Conservation (phyloP, 73 alveolate genomes). For the Paramecium primaurelia region DNA sequence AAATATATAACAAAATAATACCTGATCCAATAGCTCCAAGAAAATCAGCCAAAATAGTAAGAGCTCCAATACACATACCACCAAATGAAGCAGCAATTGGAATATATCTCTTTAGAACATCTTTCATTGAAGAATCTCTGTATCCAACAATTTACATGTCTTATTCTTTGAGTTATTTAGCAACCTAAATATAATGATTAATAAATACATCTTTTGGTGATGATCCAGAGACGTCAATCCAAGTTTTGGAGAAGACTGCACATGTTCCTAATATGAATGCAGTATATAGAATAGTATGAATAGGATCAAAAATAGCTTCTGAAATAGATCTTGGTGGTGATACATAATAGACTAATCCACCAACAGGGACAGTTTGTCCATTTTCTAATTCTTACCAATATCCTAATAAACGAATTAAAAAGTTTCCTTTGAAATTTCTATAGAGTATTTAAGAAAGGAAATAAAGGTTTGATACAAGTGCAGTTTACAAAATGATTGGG, state of each 20-base stretch:
- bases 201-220: slow-evolving; percentile 93
- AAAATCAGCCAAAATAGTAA: slow-evolving; percentile 98
- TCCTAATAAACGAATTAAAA: slow-evolving; percentile 95
- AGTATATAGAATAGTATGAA: slow-evolving; percentile 96
- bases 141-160: slow-evolving; percentile 95
- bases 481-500: slow-evolving; percentile 99
- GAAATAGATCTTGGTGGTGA: slow-evolving; percentile 93
- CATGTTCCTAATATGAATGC: slow-evolving; percentile 97
- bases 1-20: not conserved
- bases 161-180: slow-evolving; percentile 98
- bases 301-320: slow-evolving; percentile 87
- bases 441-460: slow-evolving; percentile 98
- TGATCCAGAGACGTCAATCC: slow-evolving; percentile 98
- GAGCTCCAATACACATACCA: slow-evolving; percentile 99
- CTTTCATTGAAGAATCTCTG: slow-evolving; percentile 89
- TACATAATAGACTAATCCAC: slow-evolving; percentile 99
- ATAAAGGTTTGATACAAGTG: slow-evolving; percentile 98
- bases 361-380: slow-evolving; percentile 98
- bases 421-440: slow-evolving; percentile 96
- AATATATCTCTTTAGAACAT: slow-evolving; percentile 92
- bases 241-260: slow-evolving; percentile 99
- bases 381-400: slow-evolving; percentile 94
- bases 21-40: slow-evolving; percentile 99
- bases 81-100: slow-evolving; percentile 99
- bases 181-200: slow-evolving; percentile 54